Evolutionary conservation across 192 early-diverging fungal genomes (phyloP), one percentile per base, ranked within the genome.

Genomic region (Jimgerdemannia lactiflua): DNA sequence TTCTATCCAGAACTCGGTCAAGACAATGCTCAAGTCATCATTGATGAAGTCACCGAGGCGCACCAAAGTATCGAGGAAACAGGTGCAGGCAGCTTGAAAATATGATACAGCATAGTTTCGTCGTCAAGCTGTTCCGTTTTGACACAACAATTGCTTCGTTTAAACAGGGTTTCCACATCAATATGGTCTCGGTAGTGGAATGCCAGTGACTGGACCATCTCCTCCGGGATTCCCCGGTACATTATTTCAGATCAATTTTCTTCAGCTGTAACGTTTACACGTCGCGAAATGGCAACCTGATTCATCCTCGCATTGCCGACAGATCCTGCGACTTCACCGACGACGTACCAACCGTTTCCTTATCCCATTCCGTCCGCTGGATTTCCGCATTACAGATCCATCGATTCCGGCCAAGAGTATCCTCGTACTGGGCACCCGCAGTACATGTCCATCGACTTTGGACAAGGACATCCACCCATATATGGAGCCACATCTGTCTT

Each of bases 21-120:
- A 39, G 90, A 93, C 17, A 92, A 94, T 76, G 92, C 93, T 20
- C 94, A 98, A 71, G 89, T 90, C n/a, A 89, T 97, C 67, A 85
- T 95, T 43, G 90, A 95, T 77, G 80, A 84, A 54, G 89, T 98
- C 59, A 89, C 88, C 43, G 87, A 85, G 44, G 94, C 95, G 4
- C 94, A 95, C 73, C 86, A 87, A 2, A 59, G 14, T 59, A 6
- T 59, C 49, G 49, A 59, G 49, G 49, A 59, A 14, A 59, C 6
- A 10, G 49, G 49, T 59, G 29, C 29, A 1, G 29, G 29, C 29
- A 29, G 14, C 6, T 59, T 10, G 49, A 59, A 6, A 59, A 59
- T 14, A 59, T 59, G 14, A 6, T 59, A 59, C 0, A 59, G 14
- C 14, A 59, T 59, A 59, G 6, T 6, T 59, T 14, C 49, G 14